phyloP scores from a whole-genome alignment of 2,329 filamentous ascomycete genomes.

The Cucurbitaria berberidis region DNA sequence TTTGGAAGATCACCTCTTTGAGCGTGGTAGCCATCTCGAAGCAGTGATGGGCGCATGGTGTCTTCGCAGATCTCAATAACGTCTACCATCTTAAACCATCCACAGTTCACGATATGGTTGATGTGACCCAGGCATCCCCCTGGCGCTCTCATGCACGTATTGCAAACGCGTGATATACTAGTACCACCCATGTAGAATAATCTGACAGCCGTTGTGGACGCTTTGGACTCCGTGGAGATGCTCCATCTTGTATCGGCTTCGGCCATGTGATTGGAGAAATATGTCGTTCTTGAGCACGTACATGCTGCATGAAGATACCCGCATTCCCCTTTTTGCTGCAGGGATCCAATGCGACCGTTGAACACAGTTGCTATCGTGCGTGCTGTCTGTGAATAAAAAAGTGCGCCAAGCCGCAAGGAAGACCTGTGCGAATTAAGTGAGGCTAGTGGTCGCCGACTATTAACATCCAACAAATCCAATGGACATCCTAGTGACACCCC shows the following conservation, averaged over 20 bases:
- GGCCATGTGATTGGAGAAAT: slow-evolving; percentile 4
- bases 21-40: slow-evolving; percentile 13
- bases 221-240: slow-evolving; percentile 5
- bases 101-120: neutral
- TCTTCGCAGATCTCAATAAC: slow-evolving; percentile 20
- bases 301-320: slow-evolving; percentile 14
- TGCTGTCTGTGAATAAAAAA: neutral
- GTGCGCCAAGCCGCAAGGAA: slow-evolving; percentile 7
- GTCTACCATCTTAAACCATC: slow-evolving; percentile 3
- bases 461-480: slow-evolving; percentile 11
- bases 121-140: slow-evolving; percentile 7
- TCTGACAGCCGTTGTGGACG: slow-evolving; percentile 1
- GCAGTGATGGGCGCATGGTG: slow-evolving; percentile 16
- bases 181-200: slow-evolving; percentile 5
- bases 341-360: slow-evolving; percentile 7
- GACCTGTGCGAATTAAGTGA: slow-evolving; percentile 34
- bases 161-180: slow-evolving; percentile 6
- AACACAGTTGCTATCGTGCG: neutral
- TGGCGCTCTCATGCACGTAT: slow-evolving; percentile 8
- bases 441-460: slow-evolving; percentile 36
- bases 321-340: slow-evolving; percentile 23
- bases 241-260: slow-evolving; percentile 12
- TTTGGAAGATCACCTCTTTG: slow-evolving; percentile 11
- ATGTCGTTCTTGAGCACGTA: slow-evolving; percentile 7
- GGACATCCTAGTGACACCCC: slow-evolving; percentile 15